Base-by-base conservation (phyloP, 495 filamentous ascomycete species). In the Neurospora cerealis region DNA sequence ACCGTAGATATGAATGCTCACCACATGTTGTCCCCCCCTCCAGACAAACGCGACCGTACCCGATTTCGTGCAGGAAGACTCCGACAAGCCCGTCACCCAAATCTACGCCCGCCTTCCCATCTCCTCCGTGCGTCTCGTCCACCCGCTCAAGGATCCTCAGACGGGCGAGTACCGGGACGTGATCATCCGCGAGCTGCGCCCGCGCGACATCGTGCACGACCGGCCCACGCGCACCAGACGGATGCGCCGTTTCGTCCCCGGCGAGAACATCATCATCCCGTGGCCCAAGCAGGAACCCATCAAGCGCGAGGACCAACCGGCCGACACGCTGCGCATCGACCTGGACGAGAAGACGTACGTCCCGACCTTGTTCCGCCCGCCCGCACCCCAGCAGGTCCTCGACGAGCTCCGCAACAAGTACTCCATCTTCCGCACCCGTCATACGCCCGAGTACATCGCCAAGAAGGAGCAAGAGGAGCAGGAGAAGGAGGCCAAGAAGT, bases 371-470 rank as follows among this genome's bases (percentile, higher is more conserved):
- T 83, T 93, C 3, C 80, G 85, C 15, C 86, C 92, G 21, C 95
- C 95, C n/a, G 92, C 98, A 86, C 93, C 96, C 36, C 80, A 83
- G 66, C 84, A 79, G 36, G 88, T 98, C 40, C 87, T 98, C 75
- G 92, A 98, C 80, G 95, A 98, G 85, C 85, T 98, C 79, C 87
- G 96, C 74, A 91, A 91, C 83, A 92, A 91, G 77, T 98, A 91
- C 88, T 90, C 88, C 74, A 89, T 88, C 74, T 97, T 93, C 90
- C 88, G 95, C 75, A 92, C 88, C 54, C 84, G 94, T 34, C 94
- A 97, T 80, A 92, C 94, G 44, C 83, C 83, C 72, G 88, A 89
- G 77, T 93, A 90, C 80, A 79, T 92, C 40, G 87, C 82, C 72
- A 84, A 79, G 86, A 90, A 89, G 82, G 82, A 87, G 83, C 87